These are phyloP conservation scores for Colletotrichum sp. DNA, from an alignment of 2,329 filamentous ascomycete species.

Conservation along the genomic window DNA sequence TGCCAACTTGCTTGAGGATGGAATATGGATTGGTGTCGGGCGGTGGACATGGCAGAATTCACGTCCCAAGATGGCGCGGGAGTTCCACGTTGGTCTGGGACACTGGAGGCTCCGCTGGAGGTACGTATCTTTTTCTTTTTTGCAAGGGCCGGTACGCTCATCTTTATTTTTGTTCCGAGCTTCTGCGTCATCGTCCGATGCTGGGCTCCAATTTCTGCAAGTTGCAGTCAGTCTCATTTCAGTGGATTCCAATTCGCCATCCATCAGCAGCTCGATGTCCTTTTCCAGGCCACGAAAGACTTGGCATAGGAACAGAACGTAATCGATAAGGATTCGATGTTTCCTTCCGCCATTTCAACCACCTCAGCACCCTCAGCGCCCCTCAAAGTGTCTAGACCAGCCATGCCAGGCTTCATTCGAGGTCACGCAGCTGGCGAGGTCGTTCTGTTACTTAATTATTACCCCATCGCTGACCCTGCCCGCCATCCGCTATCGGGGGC, in stretches of 20 bases:
- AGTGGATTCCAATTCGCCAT: neutral
- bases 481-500: slow-evolving; percentile 17
- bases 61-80: slow-evolving; percentile 3
- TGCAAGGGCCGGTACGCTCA: neutral
- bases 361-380: neutral
- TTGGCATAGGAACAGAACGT: neutral
- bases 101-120: neutral
- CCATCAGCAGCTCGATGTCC: neutral
- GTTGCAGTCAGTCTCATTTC: neutral
- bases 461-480: slow-evolving; percentile 20
- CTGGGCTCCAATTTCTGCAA: neutral
- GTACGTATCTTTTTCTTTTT: neutral
- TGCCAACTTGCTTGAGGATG: neutral
- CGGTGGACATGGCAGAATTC: slow-evolving; percentile 13
- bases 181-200: slow-evolving; percentile 17
- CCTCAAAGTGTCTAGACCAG: slow-evolving; percentile 1
- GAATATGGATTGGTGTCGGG: neutral
- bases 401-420: slow-evolving; percentile 1
- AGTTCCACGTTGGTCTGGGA: slow-evolving; percentile 10
- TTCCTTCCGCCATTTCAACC: neutral
- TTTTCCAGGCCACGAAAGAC: neutral
- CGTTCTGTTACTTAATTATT: slow-evolving; percentile 23
- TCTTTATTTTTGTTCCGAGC: neutral
- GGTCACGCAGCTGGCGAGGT: slow-evolving; percentile 9
- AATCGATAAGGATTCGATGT: neutral